Evolutionary conservation across 768 basidiomycete genomes (phyloP), one percentile per base, ranked within the genome.

Genomic region (Pleurotus citrinopileatus): DNA sequence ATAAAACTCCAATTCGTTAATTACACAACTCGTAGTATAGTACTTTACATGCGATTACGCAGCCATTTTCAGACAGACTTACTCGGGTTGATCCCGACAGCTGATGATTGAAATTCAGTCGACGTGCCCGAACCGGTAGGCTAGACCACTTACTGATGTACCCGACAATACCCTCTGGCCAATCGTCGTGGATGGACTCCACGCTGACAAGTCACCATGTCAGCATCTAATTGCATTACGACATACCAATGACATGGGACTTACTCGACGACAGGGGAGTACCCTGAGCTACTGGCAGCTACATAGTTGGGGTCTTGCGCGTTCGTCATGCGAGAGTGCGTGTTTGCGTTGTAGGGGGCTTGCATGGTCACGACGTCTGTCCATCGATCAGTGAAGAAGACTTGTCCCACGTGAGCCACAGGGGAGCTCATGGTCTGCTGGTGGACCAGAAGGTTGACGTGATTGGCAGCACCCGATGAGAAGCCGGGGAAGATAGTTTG

Each of bases 321-420:
- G 58, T 74, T 69, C 22, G 56, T 23, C n/a, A 63, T 61, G 28
- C 64, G 57, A 3, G 25, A n/a, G 28, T 69, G 65, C 0, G 61
- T 67, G 55, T 71, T 72, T 44, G 62, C 51, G 45, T 56, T 61
- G 59, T 74, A 74, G 5, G 66, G 62, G 6, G 61, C 50, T 12
- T 61, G 62, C 47, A 57, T 62, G 53, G 62, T 57, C 19, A 73
- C 63, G 23, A 65, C 60, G 2, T 63, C 61, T 28, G 65, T 71
- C 70, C 69, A 71, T 17, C 54, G 56, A 42, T 74, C 73, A 7
- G 66, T 66, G 62, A 75, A 75, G 66, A 73, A 76, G 10, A 74
- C 57, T 46, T 70, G 71, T 5, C 74, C 74, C 38, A 65, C 60
- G 57, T 75, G 73, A 7, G 61, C 46, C 7, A 68, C 61, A 1